Conservation (phyloP, 2,329 filamentous ascomycete species). For the Gremmenia infestans region DNA sequence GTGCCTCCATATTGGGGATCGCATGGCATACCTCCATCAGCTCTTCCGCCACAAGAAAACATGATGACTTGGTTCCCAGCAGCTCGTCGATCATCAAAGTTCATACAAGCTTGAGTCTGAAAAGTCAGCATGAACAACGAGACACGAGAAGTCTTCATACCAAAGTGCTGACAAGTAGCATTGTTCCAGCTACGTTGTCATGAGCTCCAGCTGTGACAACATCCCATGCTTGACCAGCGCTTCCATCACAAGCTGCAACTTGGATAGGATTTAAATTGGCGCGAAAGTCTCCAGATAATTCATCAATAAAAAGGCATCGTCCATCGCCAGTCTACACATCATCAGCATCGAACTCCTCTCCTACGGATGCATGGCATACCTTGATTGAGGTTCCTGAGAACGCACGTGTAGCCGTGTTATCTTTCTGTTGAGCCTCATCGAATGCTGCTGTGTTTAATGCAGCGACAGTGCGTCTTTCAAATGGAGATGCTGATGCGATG, state of each 20-base stretch:
- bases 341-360: neutral
- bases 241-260: constrained; percentile 37
- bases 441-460: constrained; percentile 37
- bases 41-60: constrained; percentile 55
- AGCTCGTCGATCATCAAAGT: constrained; percentile 49
- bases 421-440: constrained; percentile 39
- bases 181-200: constrained; percentile 41
- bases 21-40: constrained; percentile 41
- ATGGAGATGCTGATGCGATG: constrained; percentile 21
- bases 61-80: constrained; percentile 49
- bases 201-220: constrained; percentile 46
- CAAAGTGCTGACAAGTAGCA: constrained; percentile 50
- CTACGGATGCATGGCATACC: constrained; percentile 20
- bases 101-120: constrained; percentile 52
- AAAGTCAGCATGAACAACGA: constrained; percentile 1
- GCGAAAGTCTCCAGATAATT: constrained; percentile 41
- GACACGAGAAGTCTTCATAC: constrained; percentile 26
- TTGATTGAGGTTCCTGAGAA: constrained; percentile 38
- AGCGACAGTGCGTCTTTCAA: constrained; percentile 29
- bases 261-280: constrained; percentile 41
- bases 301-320: constrained; percentile 39
- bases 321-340: constrained; percentile 35
- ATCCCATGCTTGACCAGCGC: constrained; percentile 39
- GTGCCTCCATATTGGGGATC: neutral
- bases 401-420: constrained; percentile 38